Evolutionary conservation across 2,329 filamentous ascomycete genomes (phyloP), one percentile per base, ranked within the genome.

Genomic region (Ceratocystis cubensis): DNA sequence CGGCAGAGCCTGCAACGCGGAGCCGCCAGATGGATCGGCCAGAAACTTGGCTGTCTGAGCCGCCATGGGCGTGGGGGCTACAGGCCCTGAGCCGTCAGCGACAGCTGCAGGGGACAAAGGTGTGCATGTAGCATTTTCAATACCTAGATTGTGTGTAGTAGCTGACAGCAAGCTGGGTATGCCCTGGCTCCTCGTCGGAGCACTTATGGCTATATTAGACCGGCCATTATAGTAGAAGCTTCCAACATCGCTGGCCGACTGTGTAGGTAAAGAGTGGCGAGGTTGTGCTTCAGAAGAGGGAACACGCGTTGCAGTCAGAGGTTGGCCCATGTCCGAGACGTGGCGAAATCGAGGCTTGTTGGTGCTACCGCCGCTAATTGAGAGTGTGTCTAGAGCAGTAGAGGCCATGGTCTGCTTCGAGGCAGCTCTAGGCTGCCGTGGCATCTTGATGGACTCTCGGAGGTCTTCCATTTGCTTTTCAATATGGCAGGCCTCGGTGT

Each of bases 401-500:
- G 20, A 25, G 20, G 8, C 48, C 13, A 25, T 13, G 20, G 48
- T 10, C 46, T 50, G 48, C 13, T 53, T 53, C 10, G 48, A 25
- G 20, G 7, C 10, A 25, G 5, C 20, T 53, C 48, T 53, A 25
- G 28, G 7, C 53, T n/a, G 25, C 25, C 53, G 25, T 17, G 22
- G 13, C 13, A 33, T 13, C 15, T 37, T 30, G 13, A 30, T 8
- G 15, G 53, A 17, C 15, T 17, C 53, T 1, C 28, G 13, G n/a
- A 59, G 15, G 53, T 59, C 53, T 30, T 25, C 22, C 53, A 59
- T 59, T 30, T 59, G 53, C 2, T 33, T 59, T 30, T 59, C 53
- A 33, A 59, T 59, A 15, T 59, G 53, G 28, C 53, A 59, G 8
- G 53, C 53, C 53, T 59, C 53, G 53, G 53, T 59, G 28, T 59